Evolutionary conservation across 345 rosid genomes (phyloP).

Genomic region (Syzygium aqueum): DNA sequence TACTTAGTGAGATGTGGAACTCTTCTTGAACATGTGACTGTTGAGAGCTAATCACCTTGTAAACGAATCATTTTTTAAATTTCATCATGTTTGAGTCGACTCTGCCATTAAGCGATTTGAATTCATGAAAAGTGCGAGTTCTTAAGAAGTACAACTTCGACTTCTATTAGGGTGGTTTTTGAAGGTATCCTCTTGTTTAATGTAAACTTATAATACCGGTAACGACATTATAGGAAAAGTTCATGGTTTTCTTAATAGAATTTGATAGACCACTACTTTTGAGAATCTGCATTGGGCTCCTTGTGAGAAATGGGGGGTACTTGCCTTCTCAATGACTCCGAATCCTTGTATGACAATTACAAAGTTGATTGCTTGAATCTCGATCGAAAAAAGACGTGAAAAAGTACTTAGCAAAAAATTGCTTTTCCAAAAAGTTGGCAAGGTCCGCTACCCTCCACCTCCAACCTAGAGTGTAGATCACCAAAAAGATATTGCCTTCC

Average conservation of each 20-base stretch:
- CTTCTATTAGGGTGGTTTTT: not conserved
- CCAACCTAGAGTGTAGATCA: not conserved
- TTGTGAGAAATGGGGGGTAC: not conserved
- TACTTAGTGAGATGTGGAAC: not conserved
- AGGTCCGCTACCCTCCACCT: not conserved
- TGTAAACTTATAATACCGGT: not conserved
- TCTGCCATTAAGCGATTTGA: not conserved
- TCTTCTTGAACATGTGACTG: not conserved
- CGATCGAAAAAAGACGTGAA: not conserved
- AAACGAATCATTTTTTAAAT: not conserved
- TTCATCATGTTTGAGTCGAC: not conserved
- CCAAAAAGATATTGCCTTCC: not conserved
- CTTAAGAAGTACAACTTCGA: not conserved
- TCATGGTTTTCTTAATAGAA: not conserved
- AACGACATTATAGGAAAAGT: not conserved
- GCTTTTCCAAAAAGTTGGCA: not conserved
- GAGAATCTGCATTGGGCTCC: not conserved
- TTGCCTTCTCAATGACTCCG: not conserved
- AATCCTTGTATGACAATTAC: not conserved
- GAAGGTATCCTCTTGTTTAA: not conserved
- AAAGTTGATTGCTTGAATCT: not conserved
- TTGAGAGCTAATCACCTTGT: not conserved
- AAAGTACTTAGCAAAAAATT: not conserved
- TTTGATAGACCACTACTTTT: not conserved
- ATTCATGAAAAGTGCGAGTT: not conserved